Percentiles rank a stretch among this genome's conserved stretches.
phyloP scores from a whole-genome alignment of 75 land plant genomes.

The Gnetum montanum region DNA sequence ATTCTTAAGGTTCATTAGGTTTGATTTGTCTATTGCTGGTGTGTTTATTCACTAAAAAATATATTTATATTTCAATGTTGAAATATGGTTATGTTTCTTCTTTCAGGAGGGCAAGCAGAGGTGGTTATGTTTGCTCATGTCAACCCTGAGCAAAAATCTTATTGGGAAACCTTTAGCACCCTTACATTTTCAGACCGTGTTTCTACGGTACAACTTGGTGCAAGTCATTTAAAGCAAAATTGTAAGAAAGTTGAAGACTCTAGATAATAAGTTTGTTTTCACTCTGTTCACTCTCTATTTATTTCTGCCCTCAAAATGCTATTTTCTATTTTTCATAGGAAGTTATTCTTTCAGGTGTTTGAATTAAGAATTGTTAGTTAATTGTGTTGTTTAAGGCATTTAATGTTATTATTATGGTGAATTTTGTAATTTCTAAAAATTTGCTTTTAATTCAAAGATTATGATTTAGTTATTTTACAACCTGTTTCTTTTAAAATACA shows the following conservation, averaged over 20 bases:
- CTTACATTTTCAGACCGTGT: slow-evolving; percentile 44
- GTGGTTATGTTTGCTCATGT: slow-evolving; percentile 37
- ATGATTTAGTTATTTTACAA: too few species aligned
- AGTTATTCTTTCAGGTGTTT: not conserved
- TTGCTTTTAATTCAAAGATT: too few species aligned
- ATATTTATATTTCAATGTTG: slow-evolving; percentile 1
- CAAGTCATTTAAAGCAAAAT: slow-evolving; percentile 29
- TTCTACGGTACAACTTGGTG: slow-evolving; percentile 53
- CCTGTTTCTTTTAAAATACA: too few species aligned
- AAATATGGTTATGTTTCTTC: slow-evolving; percentile 15
- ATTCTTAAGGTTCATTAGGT: slow-evolving; percentile 81
- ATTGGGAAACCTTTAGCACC: slow-evolving; percentile 30
- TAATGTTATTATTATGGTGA: too few species aligned
- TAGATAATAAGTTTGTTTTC: slow-evolving; percentile 64
- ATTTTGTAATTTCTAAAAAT: too few species aligned
- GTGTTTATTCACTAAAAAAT: slow-evolving; percentile 10
- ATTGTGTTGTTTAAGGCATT: too few species aligned
- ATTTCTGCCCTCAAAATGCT: not conserved
- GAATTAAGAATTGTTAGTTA: too few species aligned
- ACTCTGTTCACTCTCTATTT: slow-evolving; percentile 27
- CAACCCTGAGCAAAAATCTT: slow-evolving; percentile 22
- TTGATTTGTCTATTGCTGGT: too few species aligned
- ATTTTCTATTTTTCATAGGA: not conserved
- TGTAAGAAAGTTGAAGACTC: slow-evolving; percentile 45
- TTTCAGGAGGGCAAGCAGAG: too few species aligned